phyloP scores from a whole-genome alignment of 1,139 yeast genomes.

The Magnusiomyces sp. region DNA sequence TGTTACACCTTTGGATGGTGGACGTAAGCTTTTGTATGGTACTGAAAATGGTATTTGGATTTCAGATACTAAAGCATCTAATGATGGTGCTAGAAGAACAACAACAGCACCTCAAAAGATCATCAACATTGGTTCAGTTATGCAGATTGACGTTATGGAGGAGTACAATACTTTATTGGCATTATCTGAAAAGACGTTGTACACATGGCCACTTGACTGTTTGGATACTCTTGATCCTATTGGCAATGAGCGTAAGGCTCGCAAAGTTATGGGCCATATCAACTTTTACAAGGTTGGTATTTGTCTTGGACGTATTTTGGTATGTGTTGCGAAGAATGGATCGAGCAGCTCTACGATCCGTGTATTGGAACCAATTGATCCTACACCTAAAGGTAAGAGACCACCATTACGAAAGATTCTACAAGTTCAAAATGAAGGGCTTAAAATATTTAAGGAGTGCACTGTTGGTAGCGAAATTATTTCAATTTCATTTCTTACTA shows the following conservation, averaged over 20 bases:
- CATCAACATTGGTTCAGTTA: constrained; percentile 65
- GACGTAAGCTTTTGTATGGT: constrained; percentile 81
- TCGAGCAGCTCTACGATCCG: constrained; percentile 66
- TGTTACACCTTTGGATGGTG: constrained; percentile 92
- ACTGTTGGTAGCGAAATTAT: constrained; percentile 82
- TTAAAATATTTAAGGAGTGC: constrained; percentile 71
- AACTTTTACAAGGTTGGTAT: constrained; percentile 88
- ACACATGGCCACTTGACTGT: constrained; percentile 78
- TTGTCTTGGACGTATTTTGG: constrained; percentile 78
- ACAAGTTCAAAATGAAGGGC: constrained; percentile 38
- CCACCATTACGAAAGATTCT: constrained; percentile 44
- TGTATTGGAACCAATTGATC: constrained; percentile 78
- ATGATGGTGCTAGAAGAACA: constrained; percentile 38
- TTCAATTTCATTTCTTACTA: constrained; percentile 80
- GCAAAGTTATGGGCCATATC: constrained; percentile 74
- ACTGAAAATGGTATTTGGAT: constrained; percentile 89
- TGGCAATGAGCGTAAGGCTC: constrained; percentile 67
- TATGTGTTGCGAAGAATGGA: constrained; percentile 81
- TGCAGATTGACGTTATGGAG: constrained; percentile 86
- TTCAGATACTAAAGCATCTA: constrained; percentile 38
- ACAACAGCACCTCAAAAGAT: constrained; percentile 74
- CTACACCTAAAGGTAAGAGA: constrained; percentile 31
- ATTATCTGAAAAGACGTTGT: constrained; percentile 71
- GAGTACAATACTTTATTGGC: constrained; percentile 81
- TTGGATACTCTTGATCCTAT: constrained; percentile 47